Evolutionary conservation across 108 stramenopile genomes (phyloP).

Genomic region (Cyclotella sp.): DNA sequence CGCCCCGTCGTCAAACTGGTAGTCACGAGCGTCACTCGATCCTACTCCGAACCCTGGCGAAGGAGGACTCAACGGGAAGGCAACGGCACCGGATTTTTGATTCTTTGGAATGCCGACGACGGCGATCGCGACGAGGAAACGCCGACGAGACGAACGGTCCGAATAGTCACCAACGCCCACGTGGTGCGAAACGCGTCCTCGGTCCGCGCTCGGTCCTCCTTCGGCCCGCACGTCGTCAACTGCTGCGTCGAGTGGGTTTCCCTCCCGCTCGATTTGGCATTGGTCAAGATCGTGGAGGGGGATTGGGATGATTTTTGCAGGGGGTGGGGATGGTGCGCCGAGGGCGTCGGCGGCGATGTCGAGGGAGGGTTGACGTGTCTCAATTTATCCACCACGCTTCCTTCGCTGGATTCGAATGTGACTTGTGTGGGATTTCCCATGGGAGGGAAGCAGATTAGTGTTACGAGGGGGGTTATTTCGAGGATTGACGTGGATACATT

Average conservation of each 20-base stretch:
- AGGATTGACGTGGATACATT: conserved; percentile 64
- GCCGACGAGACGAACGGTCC: conserved; percentile 7
- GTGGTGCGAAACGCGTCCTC: conserved; percentile 62
- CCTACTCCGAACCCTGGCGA: conserved; percentile 52
- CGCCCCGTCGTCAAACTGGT: conserved; percentile 43
- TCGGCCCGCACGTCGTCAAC: conserved; percentile 45
- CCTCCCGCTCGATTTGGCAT: conserved; percentile 56
- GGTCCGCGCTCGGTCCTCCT: conserved; percentile 55
- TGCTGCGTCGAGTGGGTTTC: conserved; percentile 55
- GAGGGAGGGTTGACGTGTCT: conserved; percentile 8
- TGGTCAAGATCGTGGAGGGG: conserved; percentile 44
- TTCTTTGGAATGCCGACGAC: conserved; percentile 26
- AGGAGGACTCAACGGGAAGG: conserved; percentile 27
- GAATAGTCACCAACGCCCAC: conserved; percentile 79
- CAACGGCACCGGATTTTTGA: conserved; percentile 43
- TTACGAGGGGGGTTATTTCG: conserved; percentile 74
- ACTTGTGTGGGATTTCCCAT: conserved; percentile 75
- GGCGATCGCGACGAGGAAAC: conserved; percentile 5
- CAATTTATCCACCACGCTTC: conserved; percentile 37
- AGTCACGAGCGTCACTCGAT: conserved; percentile 31
- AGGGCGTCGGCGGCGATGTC: not conserved
- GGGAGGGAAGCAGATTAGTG: conserved; percentile 65
- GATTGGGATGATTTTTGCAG: conserved; percentile 51
- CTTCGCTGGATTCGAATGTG: conserved; percentile 67
- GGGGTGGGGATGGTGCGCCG: conserved; percentile 28